phyloP scores from a whole-genome alignment of 148 eudicot species.

The Rhododendron ovatum region DNA sequence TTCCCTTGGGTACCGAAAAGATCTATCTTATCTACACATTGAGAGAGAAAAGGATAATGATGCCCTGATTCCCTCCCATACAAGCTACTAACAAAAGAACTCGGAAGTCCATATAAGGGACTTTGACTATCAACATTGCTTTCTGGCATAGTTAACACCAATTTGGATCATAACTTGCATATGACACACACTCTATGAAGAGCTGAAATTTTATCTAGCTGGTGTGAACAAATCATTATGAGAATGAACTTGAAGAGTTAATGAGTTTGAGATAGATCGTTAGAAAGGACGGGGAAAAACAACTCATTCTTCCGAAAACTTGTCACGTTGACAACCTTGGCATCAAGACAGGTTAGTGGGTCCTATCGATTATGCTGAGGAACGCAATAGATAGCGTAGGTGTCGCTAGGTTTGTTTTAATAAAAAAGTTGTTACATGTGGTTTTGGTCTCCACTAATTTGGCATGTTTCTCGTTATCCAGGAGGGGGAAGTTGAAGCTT shows the following conservation, averaged over 20 bases:
- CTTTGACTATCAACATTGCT: background rate
- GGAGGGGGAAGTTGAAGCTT: slow-evolving; percentile 91
- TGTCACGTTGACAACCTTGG: background rate
- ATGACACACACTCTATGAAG: background rate
- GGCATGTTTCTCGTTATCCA: slow-evolving; percentile 18
- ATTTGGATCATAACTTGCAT: background rate
- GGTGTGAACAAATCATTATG: background rate
- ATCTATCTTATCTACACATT: background rate
- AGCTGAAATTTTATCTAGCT: background rate
- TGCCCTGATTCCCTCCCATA: background rate
- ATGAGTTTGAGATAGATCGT: background rate
- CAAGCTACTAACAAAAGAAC: background rate
- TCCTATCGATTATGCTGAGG: background rate
- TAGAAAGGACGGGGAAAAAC: background rate
- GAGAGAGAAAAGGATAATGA: background rate
- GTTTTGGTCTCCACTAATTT: background rate
- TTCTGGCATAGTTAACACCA: background rate
- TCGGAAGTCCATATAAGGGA: background rate
- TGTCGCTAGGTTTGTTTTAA: background rate
- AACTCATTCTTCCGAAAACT: background rate
- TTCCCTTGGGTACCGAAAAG: background rate
- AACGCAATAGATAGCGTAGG: background rate
- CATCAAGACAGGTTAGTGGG: background rate
- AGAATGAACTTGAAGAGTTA: background rate
- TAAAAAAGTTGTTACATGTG: background rate